Base-by-base conservation (phyloP, 129 eudicot genomes). In the Centella asiatica region DNA sequence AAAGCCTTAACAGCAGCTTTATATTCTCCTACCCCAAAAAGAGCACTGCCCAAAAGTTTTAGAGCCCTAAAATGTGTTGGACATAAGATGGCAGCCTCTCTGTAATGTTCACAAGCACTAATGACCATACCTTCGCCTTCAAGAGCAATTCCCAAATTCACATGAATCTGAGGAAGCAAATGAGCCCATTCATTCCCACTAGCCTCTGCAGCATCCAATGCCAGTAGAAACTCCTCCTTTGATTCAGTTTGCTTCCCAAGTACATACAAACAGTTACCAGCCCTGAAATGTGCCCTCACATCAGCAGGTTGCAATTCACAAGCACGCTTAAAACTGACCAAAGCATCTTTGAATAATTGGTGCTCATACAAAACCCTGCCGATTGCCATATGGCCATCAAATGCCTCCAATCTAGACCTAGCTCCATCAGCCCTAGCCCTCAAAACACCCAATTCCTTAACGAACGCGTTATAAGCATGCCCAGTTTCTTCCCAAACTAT, bases 61-160 rank as follows among this genome's bases (percentile, higher is more conserved):
- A 92, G 74, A 66, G 99, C 99, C 74, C 99, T 80, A 54, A 84
- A 92, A 80, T 92, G 99, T 23, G 99, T 87, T 12, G 99, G 99
- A 68, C 95, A 92, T 54, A 87, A 71, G 69, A 92, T 92, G 6
- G 99, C 99, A 78, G 99, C 99, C 69, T 92, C 99, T 60, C 99
- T 80, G 54, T 92, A 92, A 82, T 92, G 99, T 60, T 92, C 99
- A 78, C 99, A 92, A 71, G 99, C 95, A 73, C 99, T 74, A 40
- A 92, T 72, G 72, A 92, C 81, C 95, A 92, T 80, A 69, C 99
- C 99, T 78, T 92, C 92, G 4, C 86, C 96, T 69, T 92, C 99
- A 17, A 87, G 85, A 0, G 99, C 79, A 64, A 92, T 87, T 20
- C 99, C 99, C 64, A 92, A 72, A 78, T 92, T 92, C 31, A 92